Conservation (phyloP, 1,284 basidiomycete species). For the Pyrrhoderma noxium region DNA sequence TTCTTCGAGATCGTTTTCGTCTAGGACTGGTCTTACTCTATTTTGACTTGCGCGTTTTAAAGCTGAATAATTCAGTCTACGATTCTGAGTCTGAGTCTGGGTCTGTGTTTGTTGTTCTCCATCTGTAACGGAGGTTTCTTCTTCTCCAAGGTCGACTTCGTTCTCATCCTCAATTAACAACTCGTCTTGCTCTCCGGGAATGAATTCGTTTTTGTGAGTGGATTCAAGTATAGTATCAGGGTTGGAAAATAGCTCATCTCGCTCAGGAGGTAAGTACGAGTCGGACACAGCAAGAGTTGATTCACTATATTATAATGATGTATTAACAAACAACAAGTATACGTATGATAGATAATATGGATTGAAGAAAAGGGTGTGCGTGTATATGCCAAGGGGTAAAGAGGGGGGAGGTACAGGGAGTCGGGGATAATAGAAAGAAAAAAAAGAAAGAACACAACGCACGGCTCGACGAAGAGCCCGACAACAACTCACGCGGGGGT, state of each 20-base stretch:
- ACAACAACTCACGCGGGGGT: constrained; percentile 21
- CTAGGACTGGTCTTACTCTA: constrained; percentile 55
- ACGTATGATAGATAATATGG: background rate
- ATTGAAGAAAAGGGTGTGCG: constrained; percentile 16
- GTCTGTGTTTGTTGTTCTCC: background rate
- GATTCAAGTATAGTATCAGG: too few relatives aligned
- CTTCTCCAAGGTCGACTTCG: background rate
- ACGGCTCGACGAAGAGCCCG: constrained; percentile 1
- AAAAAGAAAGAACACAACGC: constrained; percentile 8
- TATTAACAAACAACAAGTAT: background rate
- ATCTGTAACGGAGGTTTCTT: too few relatives aligned
- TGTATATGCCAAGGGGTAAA: too few relatives aligned
- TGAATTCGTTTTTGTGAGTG: too few relatives aligned
- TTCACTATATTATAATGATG: too few relatives aligned
- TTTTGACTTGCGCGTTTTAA: constrained; percentile 60
- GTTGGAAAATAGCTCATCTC: too few relatives aligned
- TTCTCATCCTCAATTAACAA: background rate
- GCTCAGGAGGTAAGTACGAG: too few relatives aligned
- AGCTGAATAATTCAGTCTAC: constrained; percentile 42
- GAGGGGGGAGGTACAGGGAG: background rate
- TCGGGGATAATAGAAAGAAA: constrained; percentile 15
- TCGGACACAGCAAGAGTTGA: too few relatives aligned
- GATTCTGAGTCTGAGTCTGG: background rate
- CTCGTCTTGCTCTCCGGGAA: too few relatives aligned
- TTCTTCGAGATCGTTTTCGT: constrained; percentile 69